Conservation (phyloP, 768 basidiomycete species). For the Tulasnella sp. region DNA sequence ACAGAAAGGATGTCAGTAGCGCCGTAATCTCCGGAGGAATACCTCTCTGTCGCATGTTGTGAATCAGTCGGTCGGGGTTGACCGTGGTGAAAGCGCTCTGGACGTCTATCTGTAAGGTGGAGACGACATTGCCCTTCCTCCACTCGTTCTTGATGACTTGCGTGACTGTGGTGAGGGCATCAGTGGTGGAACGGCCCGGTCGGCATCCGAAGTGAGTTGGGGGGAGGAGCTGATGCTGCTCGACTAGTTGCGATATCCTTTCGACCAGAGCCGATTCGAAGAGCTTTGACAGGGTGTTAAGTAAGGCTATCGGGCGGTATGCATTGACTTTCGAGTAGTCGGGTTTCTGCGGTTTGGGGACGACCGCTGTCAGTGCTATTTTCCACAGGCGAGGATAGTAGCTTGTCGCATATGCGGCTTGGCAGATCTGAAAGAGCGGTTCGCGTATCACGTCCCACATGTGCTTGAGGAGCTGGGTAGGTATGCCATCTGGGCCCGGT, state of each 20-base stretch:
- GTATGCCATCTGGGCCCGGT: constrained; percentile 21
- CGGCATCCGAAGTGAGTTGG: constrained; percentile 15
- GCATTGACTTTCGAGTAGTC: constrained; percentile 18
- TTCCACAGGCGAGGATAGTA: constrained; percentile 9
- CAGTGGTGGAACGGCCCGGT: constrained; percentile 16
- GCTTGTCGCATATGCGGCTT: not conserved
- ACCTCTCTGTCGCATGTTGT: constrained; percentile 16
- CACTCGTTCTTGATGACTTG: constrained; percentile 17
- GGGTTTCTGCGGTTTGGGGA: constrained; percentile 18
- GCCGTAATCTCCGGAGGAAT: constrained; percentile 4
- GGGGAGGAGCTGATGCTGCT: constrained; percentile 14
- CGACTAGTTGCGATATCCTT: not conserved
- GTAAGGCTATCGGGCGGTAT: constrained; percentile 19
- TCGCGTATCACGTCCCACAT: not conserved
- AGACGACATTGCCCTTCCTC: not conserved
- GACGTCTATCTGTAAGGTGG: not conserved
- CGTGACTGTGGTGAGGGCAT: constrained; percentile 17
- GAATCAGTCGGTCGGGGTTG: constrained; percentile 1
- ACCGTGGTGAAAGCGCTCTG: constrained; percentile 23
- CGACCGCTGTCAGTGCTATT: not conserved
- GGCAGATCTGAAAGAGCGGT: not conserved
- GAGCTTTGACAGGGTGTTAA: constrained; percentile 7
- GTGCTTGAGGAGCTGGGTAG: constrained; percentile 2
- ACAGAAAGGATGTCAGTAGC: constrained; percentile 8
- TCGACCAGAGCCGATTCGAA: not conserved